Evolutionary conservation across 805 yeast genomes (phyloP), one percentile per base, ranked within the genome.

Genomic region (Nakazawaea anatomiae): DNA sequence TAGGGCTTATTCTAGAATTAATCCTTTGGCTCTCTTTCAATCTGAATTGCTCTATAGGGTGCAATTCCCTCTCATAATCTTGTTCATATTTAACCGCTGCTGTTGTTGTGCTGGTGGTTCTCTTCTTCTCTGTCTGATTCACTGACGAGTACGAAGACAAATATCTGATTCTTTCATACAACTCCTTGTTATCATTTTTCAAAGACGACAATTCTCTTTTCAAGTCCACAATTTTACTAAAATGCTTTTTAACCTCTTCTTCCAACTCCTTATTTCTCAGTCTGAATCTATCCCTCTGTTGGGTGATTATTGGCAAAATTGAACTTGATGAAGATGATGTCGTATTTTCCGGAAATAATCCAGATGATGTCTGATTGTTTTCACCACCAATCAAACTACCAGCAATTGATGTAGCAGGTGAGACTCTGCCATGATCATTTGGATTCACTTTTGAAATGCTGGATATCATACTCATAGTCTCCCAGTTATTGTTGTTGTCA

Each of bases 251-350:
- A 39, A 84, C 60, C 59, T 89, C 96, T 51, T 86, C 86, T 64
- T 92, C 98, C 50, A 94, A 74, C 62, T 89, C 96, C 52, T 78
- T 79, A 60, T 86, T 89, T 50, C 89, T 77, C n/a, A 80, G 77
- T 59, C 95, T 82, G 73, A 91, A 90, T 55, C 99, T 74, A 66
- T 92, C 99, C 64, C 99, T 82, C 70, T 92, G 99, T 62, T 92
- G 91, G 11, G 97, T 90, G 31, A 94, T 81, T 48, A 92, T 89
- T 1, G 96, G 95, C 47, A 92, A 67, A 31, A 91, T 80, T 4
- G 82, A 76, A 32, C 35, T 32, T 32, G 80, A 53, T 63, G 63
- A 35, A 51, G 54, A 44, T 4, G 50, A 30, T 2, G 46, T 34
- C 28, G 40, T 34, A 9, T 12, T 6, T 29, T 39, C 44, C 3